Evolutionary conservation across 768 basidiomycete genomes (phyloP), one percentile per base, ranked within the genome.

Genomic region (Crucibulum laeve): DNA sequence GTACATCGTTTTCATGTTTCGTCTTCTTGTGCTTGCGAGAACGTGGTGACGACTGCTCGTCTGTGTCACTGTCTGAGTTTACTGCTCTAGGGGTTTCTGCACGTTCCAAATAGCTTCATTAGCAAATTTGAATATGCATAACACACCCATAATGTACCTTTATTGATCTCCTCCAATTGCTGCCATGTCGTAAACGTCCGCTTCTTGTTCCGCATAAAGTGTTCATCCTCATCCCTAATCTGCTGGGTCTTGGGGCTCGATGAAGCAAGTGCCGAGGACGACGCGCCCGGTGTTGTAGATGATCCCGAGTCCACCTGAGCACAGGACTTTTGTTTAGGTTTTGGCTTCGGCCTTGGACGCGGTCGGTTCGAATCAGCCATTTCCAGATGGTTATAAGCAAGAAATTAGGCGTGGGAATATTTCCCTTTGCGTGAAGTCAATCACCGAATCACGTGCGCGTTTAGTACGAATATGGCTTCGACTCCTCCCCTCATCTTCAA

Each of bases 161-260:
- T 78, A 35, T 70, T 71, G 11, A 73, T 61, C 55, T 76, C 65
- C 19, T 80, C 74, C 32, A 90, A 58, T 45, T 71, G 73, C 55
- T 69, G 76, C 83, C 87, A 87, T 3, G 72, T 65, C 40, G 72
- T 64, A 3, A 67, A 56, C 4, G 77, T 76, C 40, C 84, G 69
- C 46, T 74, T 73, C 34, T 64, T 68, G 57, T 88, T 91, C 39
- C 76, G 76, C 53, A 88, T 75, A 52, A 89, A 90, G 59, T 78
- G 67, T 13, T 76, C 78, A 58, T 90, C 86, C 39, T 77, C 78
- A 45, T 87, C 82, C 8, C 74, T 58, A 17, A 67, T 61, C 38
- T 64, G 60, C 15, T 57, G 60, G 34, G 50, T 13, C 19, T 13
- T 17, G 15, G 41, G 53, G 39, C 45, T 45, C 22, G 51, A 14